phyloP scores from a whole-genome alignment of 768 basidiomycete genomes.

The Russula abietina region DNA sequence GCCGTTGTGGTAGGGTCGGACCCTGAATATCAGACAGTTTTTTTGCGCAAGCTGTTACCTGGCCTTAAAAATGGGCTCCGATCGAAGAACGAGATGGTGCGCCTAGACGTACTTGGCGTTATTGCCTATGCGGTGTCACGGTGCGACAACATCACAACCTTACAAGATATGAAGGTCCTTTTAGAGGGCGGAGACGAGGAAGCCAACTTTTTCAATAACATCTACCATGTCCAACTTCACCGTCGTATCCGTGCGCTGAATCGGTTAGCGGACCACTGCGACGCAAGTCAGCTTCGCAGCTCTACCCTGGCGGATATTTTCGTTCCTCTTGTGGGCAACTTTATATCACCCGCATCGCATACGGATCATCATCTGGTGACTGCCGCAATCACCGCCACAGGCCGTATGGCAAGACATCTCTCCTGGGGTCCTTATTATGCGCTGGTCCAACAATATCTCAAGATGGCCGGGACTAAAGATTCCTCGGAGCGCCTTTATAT shows the following conservation, averaged over 20 bases:
- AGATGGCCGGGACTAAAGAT: conserved; percentile 59
- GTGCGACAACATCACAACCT: conserved; percentile 48
- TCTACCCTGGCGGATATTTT: conserved; percentile 74
- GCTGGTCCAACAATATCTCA: conserved; percentile 76
- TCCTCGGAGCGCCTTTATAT: conserved; percentile 73
- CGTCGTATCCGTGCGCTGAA: conserved; percentile 81
- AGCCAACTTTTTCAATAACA: conserved; percentile 95
- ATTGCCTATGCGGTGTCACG: conserved; percentile 66
- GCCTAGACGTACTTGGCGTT: conserved; percentile 75
- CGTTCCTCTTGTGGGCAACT: conserved; percentile 80
- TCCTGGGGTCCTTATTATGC: conserved; percentile 80
- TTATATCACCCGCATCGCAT: conserved; percentile 53
- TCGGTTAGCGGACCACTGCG: conserved; percentile 72
- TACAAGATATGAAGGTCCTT: conserved; percentile 77
- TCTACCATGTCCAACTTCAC: conserved; percentile 89
- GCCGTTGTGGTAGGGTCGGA: conserved; percentile 40
- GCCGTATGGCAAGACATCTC: conserved; percentile 69
- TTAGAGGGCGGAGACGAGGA: conserved; percentile 88
- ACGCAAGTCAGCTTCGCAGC: conserved; percentile 58
- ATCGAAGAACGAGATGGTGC: conserved; percentile 80
- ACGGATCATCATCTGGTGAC: conserved; percentile 84
- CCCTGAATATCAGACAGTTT: conserved; percentile 45
- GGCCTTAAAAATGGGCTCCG: conserved; percentile 74
- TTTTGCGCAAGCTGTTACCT: conserved; percentile 64
- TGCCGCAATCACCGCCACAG: conserved; percentile 78